Evolutionary conservation across 1,284 basidiomycete species (phyloP).

Genomic region (Wolfiporia cocos): DNA sequence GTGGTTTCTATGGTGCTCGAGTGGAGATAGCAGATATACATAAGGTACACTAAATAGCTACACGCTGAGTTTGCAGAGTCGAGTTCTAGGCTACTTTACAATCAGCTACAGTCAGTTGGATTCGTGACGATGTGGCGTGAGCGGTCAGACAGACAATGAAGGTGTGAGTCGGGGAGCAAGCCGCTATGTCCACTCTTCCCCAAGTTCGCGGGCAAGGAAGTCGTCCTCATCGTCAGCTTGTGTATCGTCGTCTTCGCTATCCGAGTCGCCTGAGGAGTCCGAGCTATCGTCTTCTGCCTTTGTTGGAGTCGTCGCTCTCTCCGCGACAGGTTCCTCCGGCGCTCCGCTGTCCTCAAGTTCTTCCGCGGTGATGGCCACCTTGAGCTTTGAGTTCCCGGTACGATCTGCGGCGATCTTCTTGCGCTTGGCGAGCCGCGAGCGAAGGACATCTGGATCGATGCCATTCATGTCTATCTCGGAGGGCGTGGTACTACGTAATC

Average conservation of each 20-base stretch:
- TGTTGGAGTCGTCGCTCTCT: constrained; percentile 14
- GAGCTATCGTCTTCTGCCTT: constrained; percentile 3
- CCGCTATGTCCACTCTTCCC: constrained; percentile 63
- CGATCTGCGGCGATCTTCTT: constrained; percentile 64
- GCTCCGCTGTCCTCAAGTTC: constrained; percentile 36
- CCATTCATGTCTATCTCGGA: constrained; percentile 39
- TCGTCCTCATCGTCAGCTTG: constrained; percentile 59
- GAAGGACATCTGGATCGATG: constrained; percentile 33
- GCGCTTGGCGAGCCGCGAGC: constrained; percentile 72
- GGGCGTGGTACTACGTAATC: constrained; percentile 64
- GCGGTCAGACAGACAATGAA: neutral
- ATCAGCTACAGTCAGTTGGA: constrained; percentile 10
- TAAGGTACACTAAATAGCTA: constrained; percentile 13
- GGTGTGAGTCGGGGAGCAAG: neutral
- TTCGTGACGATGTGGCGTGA: no score
- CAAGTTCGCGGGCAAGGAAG: constrained; percentile 67
- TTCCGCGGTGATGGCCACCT: constrained; percentile 56
- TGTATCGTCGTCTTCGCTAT: constrained; percentile 31
- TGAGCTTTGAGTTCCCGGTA: constrained; percentile 57
- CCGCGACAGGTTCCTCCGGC: neutral
- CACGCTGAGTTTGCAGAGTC: constrained; percentile 5
- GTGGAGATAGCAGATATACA: constrained; percentile 8
- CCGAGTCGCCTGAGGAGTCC: constrained; percentile 10
- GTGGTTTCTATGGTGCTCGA: neutral
- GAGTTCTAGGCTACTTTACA: constrained; percentile 6